Evolutionary conservation across 2,329 filamentous ascomycete genomes (phyloP).

Genomic region (Sclerotinia minor): DNA sequence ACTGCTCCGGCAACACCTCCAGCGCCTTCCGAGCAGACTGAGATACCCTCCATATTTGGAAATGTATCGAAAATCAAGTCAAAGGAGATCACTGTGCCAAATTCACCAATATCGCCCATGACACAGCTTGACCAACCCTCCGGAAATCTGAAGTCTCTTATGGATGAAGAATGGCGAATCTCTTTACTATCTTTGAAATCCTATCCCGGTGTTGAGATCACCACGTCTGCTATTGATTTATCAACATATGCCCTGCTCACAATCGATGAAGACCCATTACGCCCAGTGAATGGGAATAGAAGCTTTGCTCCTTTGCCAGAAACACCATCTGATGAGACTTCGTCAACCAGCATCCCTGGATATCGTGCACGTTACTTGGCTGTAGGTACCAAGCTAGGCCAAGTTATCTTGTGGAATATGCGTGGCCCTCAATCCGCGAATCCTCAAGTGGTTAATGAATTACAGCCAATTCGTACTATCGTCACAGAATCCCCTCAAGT

Average conservation of each 20-base stretch:
- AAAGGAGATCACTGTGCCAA: constrained; percentile 34
- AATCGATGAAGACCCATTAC: constrained; percentile 74
- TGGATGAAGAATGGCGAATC: constrained; percentile 65
- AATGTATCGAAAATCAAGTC: constrained; percentile 35
- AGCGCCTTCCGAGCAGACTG: constrained; percentile 26
- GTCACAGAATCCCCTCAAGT: constrained; percentile 89
- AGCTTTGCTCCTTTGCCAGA: constrained; percentile 35
- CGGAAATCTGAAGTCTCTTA: constrained; percentile 38
- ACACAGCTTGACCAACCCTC: constrained; percentile 26
- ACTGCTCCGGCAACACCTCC: constrained; percentile 34
- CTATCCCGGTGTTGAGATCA: constrained; percentile 62
- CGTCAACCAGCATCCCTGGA: constrained; percentile 70
- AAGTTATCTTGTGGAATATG: constrained; percentile 82
- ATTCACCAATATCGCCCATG: constrained; percentile 34
- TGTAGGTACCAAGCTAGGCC: constrained; percentile 75
- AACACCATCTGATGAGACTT: constrained; percentile 35
- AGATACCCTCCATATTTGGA: constrained; percentile 41
- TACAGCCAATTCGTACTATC: constrained; percentile 76
- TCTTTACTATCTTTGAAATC: constrained; percentile 63
- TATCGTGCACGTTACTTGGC: constrained; percentile 79
- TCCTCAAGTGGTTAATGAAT: constrained; percentile 54
- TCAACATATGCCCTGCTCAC: constrained; percentile 73
- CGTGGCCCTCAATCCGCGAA: constrained; percentile 62
- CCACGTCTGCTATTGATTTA: constrained; percentile 68
- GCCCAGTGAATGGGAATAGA: constrained; percentile 54